Evolutionary conservation across 1,284 basidiomycete species (phyloP).

Genomic region (Ganoderma leucocontextum): DNA sequence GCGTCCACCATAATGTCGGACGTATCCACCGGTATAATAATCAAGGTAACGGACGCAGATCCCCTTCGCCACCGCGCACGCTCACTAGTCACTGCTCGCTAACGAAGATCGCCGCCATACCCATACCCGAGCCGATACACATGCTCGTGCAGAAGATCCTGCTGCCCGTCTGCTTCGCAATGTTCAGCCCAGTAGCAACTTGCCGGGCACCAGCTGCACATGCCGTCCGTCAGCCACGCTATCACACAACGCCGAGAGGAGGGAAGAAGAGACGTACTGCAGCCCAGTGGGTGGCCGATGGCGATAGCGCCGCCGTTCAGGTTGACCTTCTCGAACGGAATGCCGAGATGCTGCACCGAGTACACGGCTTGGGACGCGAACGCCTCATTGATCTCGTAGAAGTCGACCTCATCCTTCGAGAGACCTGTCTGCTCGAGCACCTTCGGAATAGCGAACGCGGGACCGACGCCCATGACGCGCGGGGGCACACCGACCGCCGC

Average conservation of each 20-base stretch:
- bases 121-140: constrained; percentile 97
- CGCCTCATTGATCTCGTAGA: constrained; percentile 96
- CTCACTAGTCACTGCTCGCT: constrained; percentile 83
- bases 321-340: constrained; percentile 87
- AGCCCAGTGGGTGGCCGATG: constrained; percentile 85
- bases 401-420: constrained; percentile 82
- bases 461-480: constrained; percentile 91
- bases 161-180: constrained; percentile 79
- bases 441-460: constrained; percentile 90
- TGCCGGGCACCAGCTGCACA: constrained; percentile 85
- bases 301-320: constrained; percentile 91
- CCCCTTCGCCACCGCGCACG: not conserved
- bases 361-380: constrained; percentile 91
- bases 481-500: constrained; percentile 87
- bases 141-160: constrained; percentile 91
- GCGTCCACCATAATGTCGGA: not conserved
- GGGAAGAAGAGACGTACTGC: constrained; percentile 61
- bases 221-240: not conserved
- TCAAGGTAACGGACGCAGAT: not conserved
- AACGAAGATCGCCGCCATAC: constrained; percentile 84
- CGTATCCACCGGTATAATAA: not conserved
- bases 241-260: constrained; percentile 4
- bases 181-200: constrained; percentile 85
- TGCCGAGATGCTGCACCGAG: constrained; percentile 77
- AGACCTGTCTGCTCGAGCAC: constrained; percentile 81